phyloP scores from a whole-genome alignment of 139 green algal species.

The Tetraselmis chui region DNA sequence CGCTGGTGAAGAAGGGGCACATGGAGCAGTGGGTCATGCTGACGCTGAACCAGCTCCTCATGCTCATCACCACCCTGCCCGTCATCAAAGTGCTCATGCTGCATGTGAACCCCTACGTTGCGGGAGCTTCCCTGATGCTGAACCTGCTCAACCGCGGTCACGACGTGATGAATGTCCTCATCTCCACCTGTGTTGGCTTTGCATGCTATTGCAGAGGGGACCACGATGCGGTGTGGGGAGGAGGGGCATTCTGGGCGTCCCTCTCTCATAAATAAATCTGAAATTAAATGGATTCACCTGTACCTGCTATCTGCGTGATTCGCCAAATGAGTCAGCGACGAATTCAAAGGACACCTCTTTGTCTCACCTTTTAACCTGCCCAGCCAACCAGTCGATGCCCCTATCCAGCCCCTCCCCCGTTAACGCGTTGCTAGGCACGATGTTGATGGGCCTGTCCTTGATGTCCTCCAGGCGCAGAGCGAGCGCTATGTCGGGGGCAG shows the following conservation, averaged over 20 bases:
- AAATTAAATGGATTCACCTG: too few species aligned
- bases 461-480: constrained; percentile 58
- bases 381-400: constrained; percentile 66
- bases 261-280: too few species aligned
- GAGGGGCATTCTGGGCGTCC: too few species aligned
- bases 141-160: not conserved
- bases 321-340: too few species aligned
- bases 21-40: not conserved
- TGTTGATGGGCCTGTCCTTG: constrained; percentile 67
- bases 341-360: too few species aligned
- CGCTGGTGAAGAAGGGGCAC: not conserved
- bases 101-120: not conserved
- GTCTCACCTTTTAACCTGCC: constrained; percentile 26
- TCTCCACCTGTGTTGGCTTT: too few species aligned
- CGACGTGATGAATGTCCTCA: not conserved
- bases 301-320: too few species aligned
- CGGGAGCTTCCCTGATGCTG: not conserved
- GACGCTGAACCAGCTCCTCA: not conserved
- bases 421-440: constrained; percentile 64
- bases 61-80: not conserved
- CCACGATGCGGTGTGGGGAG: too few species aligned
- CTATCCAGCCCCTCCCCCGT: constrained; percentile 63
- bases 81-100: not conserved
- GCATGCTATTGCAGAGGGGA: too few species aligned
- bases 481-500: constrained; percentile 55